phyloP scores from a whole-genome alignment of 306 rosid species.

The Malus domestica region DNA sequence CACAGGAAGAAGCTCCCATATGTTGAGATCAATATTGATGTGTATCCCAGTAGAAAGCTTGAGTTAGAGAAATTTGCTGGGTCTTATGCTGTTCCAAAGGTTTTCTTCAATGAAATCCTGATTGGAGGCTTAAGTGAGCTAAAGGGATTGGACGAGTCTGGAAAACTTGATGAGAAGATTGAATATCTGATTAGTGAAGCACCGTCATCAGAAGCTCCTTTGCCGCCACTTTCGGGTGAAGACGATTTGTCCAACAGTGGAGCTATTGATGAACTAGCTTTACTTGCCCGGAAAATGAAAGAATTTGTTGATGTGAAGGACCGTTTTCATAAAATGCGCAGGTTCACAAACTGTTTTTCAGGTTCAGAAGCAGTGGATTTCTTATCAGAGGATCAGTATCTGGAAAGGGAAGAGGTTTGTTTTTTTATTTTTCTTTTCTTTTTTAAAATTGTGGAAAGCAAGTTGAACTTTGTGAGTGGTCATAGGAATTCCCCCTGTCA shows the following conservation, averaged over 20 bases:
- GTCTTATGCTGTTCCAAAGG: conserved; percentile 67
- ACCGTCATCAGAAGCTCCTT: conserved; percentile 58
- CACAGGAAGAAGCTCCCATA: conserved; percentile 55
- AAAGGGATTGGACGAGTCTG: conserved; percentile 54
- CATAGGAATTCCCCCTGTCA: not conserved
- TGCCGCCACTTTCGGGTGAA: conserved; percentile 87
- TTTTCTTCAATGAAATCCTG: conserved; percentile 69
- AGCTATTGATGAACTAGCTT: conserved; percentile 65
- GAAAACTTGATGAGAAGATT: conserved; percentile 70
- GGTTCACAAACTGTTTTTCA: conserved; percentile 62
- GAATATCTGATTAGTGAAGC: conserved; percentile 61
- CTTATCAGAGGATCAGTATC: conserved; percentile 87
- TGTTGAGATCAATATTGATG: conserved; percentile 73
- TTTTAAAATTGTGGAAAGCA: not conserved
- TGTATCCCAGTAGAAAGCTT: conserved; percentile 63
- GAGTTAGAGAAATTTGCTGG: conserved; percentile 76
- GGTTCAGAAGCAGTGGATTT: conserved; percentile 85
- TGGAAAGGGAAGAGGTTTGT: conserved; percentile 85
- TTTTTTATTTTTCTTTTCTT: not conserved
- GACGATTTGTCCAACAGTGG: conserved; percentile 62
- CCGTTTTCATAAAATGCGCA: conserved; percentile 67
- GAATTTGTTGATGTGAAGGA: conserved; percentile 64
- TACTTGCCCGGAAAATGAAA: conserved; percentile 73
- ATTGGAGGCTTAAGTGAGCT: conserved; percentile 78
- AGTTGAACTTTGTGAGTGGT: not conserved